phyloP scores from a whole-genome alignment of 2,329 filamentous ascomycete genomes.

The Parafenestella ontariensis region DNA sequence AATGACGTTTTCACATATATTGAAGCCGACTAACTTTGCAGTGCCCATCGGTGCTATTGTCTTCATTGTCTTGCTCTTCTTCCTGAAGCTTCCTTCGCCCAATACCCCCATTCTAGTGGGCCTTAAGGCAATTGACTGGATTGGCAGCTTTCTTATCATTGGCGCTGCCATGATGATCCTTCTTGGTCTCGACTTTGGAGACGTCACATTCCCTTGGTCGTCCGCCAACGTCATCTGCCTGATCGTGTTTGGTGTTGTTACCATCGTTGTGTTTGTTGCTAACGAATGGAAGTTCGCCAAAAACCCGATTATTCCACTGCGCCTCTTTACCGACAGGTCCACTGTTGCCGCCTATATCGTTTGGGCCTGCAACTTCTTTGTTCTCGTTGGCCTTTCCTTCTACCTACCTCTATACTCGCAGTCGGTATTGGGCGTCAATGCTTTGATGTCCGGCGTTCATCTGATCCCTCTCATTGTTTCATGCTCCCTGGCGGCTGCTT shows the following conservation, averaged over 20 bases:
- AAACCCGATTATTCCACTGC: slow-evolving; percentile 76
- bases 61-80: slow-evolving; percentile 49
- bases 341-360: slow-evolving; percentile 62
- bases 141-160: slow-evolving; percentile 53
- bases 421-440: slow-evolving; percentile 63
- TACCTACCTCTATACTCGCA: slow-evolving; percentile 77
- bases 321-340: slow-evolving; percentile 68
- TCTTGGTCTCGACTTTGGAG: slow-evolving; percentile 81
- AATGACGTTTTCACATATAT: no score
- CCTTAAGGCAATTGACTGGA: slow-evolving; percentile 58
- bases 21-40: no score
- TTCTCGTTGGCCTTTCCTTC: slow-evolving; percentile 68
- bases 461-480: slow-evolving; percentile 62
- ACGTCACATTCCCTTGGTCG: slow-evolving; percentile 73
- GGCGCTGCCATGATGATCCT: slow-evolving; percentile 52
- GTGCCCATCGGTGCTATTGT: no score
- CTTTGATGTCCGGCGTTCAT: slow-evolving; percentile 63
- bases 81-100: slow-evolving; percentile 60
- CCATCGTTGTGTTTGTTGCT: slow-evolving; percentile 68
- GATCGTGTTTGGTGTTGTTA: slow-evolving; percentile 71
- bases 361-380: slow-evolving; percentile 44
- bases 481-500: slow-evolving; percentile 50
- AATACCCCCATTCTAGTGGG: slow-evolving; percentile 53
- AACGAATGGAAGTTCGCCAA: slow-evolving; percentile 72
- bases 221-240: slow-evolving; percentile 76